These are phyloP conservation scores for Xylaria acuta DNA, from an alignment of 495 filamentous ascomycete species.

Conservation along the genomic window DNA sequence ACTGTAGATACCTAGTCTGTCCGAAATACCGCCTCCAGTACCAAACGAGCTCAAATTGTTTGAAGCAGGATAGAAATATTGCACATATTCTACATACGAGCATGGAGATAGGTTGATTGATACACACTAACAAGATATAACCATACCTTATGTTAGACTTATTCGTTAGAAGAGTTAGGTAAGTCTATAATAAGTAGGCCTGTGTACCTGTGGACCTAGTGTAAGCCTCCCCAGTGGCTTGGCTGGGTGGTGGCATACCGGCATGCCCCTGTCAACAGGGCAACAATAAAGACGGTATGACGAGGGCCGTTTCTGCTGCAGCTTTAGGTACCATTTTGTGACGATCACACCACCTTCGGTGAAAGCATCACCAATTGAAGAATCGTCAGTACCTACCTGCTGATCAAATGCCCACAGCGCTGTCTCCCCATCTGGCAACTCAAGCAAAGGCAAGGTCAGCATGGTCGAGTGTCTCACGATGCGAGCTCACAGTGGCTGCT, in stretches of 20 bases:
- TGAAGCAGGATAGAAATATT: not conserved
- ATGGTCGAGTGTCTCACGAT: constrained; percentile 6
- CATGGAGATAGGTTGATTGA: too few relatives aligned
- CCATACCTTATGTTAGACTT: not conserved
- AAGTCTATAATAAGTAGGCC: not conserved
- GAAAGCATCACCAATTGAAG: not conserved
- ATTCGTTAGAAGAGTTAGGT: not conserved
- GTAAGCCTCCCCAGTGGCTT: not conserved
- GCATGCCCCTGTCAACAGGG: constrained; percentile 21
- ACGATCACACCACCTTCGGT: not conserved
- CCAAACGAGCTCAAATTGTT: not conserved
- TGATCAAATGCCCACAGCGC: not conserved
- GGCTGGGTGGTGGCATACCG: not conserved
- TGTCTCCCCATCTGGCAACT: not conserved
- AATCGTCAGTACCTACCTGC: not conserved
- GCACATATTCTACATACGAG: not conserved
- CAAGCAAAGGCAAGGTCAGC: not conserved
- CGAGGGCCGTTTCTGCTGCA: not conserved
- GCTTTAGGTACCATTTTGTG: constrained; percentile 1
- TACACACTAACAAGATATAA: not conserved
- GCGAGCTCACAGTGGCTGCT: not conserved
- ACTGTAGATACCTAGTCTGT: not conserved
- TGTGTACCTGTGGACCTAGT: not conserved
- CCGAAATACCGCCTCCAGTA: constrained; percentile 1
- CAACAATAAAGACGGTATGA: constrained; percentile 26